Base-by-base conservation (phyloP, 148 eudicot species). In the Dysphania ambrosioides region DNA sequence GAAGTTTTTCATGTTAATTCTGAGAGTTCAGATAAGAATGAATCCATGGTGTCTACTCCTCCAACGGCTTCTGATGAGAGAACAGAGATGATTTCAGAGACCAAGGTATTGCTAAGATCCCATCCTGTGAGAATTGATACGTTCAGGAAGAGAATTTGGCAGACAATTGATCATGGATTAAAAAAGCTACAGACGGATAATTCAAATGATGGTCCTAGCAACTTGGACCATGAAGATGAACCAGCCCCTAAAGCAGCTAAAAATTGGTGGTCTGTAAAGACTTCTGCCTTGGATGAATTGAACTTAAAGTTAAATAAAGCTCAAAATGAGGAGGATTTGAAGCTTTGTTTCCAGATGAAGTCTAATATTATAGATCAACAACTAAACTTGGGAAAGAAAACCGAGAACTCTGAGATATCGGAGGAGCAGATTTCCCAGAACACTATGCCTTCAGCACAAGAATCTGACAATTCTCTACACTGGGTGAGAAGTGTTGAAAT, bases 281-380 rank as follows among this genome's bases (percentile, higher is more conserved):
- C 75, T 40, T 80, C 78, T 15, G 78, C 82, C 66, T 83, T 85
- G 70, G 79, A 30, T 58, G 95, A 89, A 55, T 87, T 94, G 57
- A 83, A 77, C 72, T 91, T 88, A 1, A 88, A 86, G 76, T 62
- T 94, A 59, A 85, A 84, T 77, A 91, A 84, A 83, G 93, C 89
- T 57, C 85, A 86, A 63, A 91, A 75, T 49, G 87, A 81, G 61
- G 96, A 91, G n/a, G 98, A 94, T 77, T 65, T 94, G 59, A 85
- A 85, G 78, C 74, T 61, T 40, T 91, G 98, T 74, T 71, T 81
- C 66, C 86, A 85, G 77, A 68, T 84, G 55, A 81, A 76, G 72
- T 63, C 88, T 44, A 84, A 84, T 67, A 63, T 91, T n/a, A 79
- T 66, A 66, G 70, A 79, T 66, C 74, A 78, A n/a, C n/a, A n/a